A percentile compares a stretch with the other conserved stretches of the same genome.
Conservation (phyloP, 2,329 filamentous ascomycete species). For the Xylariales sp. region DNA sequence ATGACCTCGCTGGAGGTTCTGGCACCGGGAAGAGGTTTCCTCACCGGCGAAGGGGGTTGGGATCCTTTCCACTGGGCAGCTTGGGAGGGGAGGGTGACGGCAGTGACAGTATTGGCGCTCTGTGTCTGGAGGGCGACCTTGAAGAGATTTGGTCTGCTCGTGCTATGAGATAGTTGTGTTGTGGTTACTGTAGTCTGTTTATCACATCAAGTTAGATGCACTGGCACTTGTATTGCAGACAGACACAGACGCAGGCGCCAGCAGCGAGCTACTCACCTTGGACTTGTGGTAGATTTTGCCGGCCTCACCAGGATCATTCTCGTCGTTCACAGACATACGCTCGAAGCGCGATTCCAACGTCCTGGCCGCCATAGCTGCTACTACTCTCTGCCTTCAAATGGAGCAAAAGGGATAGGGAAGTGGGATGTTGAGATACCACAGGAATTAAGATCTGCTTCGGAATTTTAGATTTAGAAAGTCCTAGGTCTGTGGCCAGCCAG, state of each 20-base stretch:
- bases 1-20: slow-evolving; percentile 43
- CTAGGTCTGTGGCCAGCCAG: background rate
- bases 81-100: slow-evolving; percentile 66
- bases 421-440: background rate
- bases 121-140: slow-evolving; percentile 81
- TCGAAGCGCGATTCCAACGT: slow-evolving; percentile 84
- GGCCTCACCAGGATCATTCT: slow-evolving; percentile 64
- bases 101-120: slow-evolving; percentile 60
- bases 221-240: slow-evolving; percentile 40
- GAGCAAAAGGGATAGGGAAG: background rate
- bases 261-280: too few relatives aligned
- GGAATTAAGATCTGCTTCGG: background rate
- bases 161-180: slow-evolving; percentile 44
- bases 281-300: slow-evolving; percentile 61
- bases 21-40: slow-evolving; percentile 43
- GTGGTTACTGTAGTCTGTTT: slow-evolving; percentile 39
- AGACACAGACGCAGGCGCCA: too few relatives aligned
- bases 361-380: slow-evolving; percentile 61
- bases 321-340: slow-evolving; percentile 83
- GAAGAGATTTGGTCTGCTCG: slow-evolving; percentile 73
- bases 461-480: background rate
- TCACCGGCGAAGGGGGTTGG: slow-evolving; percentile 44
- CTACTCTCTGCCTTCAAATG: background rate
- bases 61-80: slow-evolving; percentile 49
- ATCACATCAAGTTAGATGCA: slow-evolving; percentile 25